A percentile compares a stretch with the other conserved stretches of the same genome.
phyloP scores from a whole-genome alignment of 1,139 yeast species.

The Suzukiozyma palmioleophila region DNA sequence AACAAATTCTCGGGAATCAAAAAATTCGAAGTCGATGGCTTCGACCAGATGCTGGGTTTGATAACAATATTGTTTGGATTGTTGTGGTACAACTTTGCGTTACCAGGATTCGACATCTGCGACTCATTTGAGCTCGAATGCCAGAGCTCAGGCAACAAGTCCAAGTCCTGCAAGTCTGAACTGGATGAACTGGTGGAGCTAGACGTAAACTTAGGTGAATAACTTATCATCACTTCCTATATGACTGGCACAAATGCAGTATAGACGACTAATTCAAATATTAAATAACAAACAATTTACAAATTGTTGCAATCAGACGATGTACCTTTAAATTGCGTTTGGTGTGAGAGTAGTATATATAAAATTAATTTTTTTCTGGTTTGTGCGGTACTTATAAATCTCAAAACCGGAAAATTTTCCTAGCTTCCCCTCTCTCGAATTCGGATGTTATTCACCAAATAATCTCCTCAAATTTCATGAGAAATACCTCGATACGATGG shows the following conservation, averaged over 20 bases:
- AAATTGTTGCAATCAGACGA: no score
- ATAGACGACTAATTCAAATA: no score
- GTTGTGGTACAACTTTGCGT: conserved; percentile 3
- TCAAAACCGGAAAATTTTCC: conserved; percentile 3
- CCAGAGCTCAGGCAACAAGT: conserved; percentile 36
- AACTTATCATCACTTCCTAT: not conserved
- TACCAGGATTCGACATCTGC: conserved; percentile 6
- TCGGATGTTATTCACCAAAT: conserved; percentile 2
- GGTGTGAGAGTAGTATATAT: not conserved
- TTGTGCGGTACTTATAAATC: not conserved
- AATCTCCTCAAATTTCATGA: conserved; percentile 1
- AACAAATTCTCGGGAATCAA: conserved; percentile 1
- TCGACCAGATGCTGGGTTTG: conserved; percentile 5
- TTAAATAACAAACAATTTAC: no score
- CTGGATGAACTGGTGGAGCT: conserved; percentile 21
- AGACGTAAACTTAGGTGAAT: conserved; percentile 15
- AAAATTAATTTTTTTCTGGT: not conserved
- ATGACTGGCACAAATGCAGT: no score
- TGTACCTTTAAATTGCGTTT: no score
- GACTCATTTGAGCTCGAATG: conserved; percentile 17
- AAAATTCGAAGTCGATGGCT: not conserved
- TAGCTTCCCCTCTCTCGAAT: conserved; percentile 1
- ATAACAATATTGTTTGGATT: conserved; percentile 1
- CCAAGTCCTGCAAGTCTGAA: conserved; percentile 21
- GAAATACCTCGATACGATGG: no score